Evolutionary conservation across 106 monocot genomes (phyloP).

Genomic region (Chionographis japonica): DNA sequence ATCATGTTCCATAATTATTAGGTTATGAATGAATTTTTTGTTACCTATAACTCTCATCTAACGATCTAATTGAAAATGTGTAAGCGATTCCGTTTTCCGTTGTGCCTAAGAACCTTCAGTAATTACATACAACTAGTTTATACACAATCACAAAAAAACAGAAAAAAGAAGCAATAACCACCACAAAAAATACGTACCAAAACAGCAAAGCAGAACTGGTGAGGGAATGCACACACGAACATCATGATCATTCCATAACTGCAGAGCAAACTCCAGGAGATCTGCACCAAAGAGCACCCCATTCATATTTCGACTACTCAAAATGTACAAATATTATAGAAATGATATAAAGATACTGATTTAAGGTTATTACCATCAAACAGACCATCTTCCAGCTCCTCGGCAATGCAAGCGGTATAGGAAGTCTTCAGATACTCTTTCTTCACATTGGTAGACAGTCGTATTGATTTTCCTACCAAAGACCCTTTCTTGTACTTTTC

Average conservation of each 20-base stretch:
- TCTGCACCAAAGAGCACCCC: conserved; percentile 29
- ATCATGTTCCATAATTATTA: too few species aligned
- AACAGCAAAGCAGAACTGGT: conserved; percentile 77
- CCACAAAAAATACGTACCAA: conserved; percentile 39
- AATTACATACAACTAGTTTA: too few species aligned
- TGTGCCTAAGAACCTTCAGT: too few species aligned
- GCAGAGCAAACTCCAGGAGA: conserved; percentile 82
- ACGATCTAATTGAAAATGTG: too few species aligned
- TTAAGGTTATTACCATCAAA: conserved; percentile 63
- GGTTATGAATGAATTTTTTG: too few species aligned
- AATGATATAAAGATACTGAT: conserved; percentile 6
- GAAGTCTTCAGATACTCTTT: conserved; percentile 87
- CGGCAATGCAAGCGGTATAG: conserved; percentile 77
- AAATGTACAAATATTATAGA: not conserved
- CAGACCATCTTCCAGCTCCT: conserved; percentile 83
- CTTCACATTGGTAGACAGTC: conserved; percentile 66
- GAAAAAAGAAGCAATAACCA: too few species aligned
- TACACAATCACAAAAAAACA: not conserved
- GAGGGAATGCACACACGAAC: conserved; percentile 95
- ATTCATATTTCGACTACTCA: not conserved
- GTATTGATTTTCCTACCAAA: conserved; percentile 21
- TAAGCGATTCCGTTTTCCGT: too few species aligned
- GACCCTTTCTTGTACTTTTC: conserved; percentile 69
- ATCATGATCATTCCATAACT: conserved; percentile 97
- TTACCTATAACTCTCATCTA: too few species aligned